phyloP scores from a whole-genome alignment of 495 filamentous ascomycete genomes.

The Immersiella caudata region DNA sequence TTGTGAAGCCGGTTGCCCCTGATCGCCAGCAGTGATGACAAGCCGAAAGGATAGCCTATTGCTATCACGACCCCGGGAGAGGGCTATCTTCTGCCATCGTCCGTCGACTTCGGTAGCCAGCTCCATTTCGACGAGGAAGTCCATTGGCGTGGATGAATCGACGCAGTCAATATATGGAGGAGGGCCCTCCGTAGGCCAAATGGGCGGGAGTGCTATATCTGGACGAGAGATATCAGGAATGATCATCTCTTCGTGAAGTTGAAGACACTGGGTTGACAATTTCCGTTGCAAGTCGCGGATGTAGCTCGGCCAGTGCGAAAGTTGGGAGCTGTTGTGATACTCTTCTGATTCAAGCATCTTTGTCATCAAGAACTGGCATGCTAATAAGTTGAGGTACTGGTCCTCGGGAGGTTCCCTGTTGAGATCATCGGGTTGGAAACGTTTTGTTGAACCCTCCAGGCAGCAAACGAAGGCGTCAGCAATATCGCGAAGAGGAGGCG shows the following conservation, averaged over 20 bases:
- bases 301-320: conserved; percentile 22
- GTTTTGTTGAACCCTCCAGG: conserved; percentile 8
- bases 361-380: conserved; percentile 19
- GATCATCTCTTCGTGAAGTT: conserved; percentile 1
- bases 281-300: conserved; percentile 9
- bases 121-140: conserved; percentile 9
- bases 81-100: conserved; percentile 13
- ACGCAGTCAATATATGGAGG: conserved; percentile 11
- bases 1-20: background rate
- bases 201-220: background rate
- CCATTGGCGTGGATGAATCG: background rate
- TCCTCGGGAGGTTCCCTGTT: background rate
- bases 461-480: conserved; percentile 14
- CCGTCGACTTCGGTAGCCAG: background rate
- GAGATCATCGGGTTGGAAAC: background rate
- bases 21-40: conserved; percentile 14
- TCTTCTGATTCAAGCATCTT: conserved; percentile 19
- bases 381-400: conserved; percentile 14
- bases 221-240: background rate
- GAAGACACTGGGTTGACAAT: conserved; percentile 8
- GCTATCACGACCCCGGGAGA: conserved; percentile 13
- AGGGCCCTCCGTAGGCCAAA: conserved; percentile 5
- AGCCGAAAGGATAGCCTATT: conserved; percentile 12
- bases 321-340: background rate
- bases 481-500: conserved; percentile 9